Base-by-base conservation (phyloP, 148 eudicot genomes). In the Spergularia marina region DNA sequence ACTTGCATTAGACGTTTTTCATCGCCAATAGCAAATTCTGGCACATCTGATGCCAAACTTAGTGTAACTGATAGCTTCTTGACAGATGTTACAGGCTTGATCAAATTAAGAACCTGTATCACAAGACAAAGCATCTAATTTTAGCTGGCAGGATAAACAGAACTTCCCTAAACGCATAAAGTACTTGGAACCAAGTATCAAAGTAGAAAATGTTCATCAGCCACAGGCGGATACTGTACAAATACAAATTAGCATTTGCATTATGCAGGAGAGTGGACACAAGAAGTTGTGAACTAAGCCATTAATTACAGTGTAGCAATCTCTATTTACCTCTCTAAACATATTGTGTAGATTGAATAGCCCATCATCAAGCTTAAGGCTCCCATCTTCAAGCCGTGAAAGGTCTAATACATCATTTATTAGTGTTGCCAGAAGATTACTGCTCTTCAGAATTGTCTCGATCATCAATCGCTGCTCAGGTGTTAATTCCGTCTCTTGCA, bases 311-410 rank as follows among this genome's bases (percentile, higher is more conserved):
- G 39, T 1, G 53, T 65, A 49, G 36, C 25, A 55, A 73, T 40
- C 21, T 9, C 53, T 6, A 4, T 76, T 11, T 71, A 91, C 98
- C 95, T 91, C 96, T 77, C 71, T 87, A 78, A 94, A 78, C 77
- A 94, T 82, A 52, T 79, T 86, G 81, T 89, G 98, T 47, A 94
- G 95, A 78, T 83, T 90, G 72, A 91, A 94, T 56, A 79, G 77
- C 67, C 82, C 89, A 61, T 73, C 70, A 61, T 94, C 98, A 82
- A 94, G 98, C 80, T 84, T 86, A 79, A 94, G 88, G 78, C 95
- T 94, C 75, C 98, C 98, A 81, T 94, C 98, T 80, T 94, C 98
- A 73, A 94, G 97, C 75, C 91, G 85, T 52, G 98, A 94, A 77
- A 94, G 90, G 84, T 94, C 98, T 74, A 94, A 81, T 11, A 94